A percentile compares a stretch with the other conserved stretches of the same genome.
Evolutionary conservation across 2,329 filamentous ascomycete genomes (phyloP).

Genomic region (Chaetomium olivaceum): DNA sequence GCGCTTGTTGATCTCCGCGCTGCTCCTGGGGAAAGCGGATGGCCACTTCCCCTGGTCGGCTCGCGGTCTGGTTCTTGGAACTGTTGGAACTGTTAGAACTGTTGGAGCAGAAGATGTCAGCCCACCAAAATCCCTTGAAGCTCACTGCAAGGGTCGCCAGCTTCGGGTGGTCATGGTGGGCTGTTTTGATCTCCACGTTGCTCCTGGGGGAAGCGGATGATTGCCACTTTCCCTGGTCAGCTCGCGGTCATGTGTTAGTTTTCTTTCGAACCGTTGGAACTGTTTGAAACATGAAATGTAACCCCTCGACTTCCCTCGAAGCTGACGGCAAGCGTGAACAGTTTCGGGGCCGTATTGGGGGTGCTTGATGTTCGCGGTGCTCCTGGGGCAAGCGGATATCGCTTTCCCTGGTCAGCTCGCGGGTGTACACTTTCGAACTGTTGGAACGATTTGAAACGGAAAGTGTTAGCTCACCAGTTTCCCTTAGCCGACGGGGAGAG

Average conservation of each 20-base stretch:
- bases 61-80: neutral
- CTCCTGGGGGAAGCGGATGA: too few relatives aligned
- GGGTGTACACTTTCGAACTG: neutral
- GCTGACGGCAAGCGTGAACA: too few relatives aligned
- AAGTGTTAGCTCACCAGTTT: too few relatives aligned
- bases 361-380: too few relatives aligned
- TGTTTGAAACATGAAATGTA: neutral
- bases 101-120: conserved; percentile 4
- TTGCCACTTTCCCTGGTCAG: neutral
- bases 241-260: neutral
- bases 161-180: conserved; percentile 9
- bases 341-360: too few relatives aligned
- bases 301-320: too few relatives aligned
- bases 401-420: too few relatives aligned
- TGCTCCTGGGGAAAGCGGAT: neutral
- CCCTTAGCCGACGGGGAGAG: too few relatives aligned
- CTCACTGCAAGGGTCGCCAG: conserved; percentile 11
- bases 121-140: neutral
- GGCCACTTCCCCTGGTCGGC: neutral
- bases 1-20: neutral
- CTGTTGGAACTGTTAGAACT: neutral
- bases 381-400: too few relatives aligned
- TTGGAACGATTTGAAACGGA: too few relatives aligned
- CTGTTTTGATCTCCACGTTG: conserved; percentile 4
- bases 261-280: neutral